Base-by-base conservation (phyloP, 148 eudicot species). In the Euryodendron excelsum region DNA sequence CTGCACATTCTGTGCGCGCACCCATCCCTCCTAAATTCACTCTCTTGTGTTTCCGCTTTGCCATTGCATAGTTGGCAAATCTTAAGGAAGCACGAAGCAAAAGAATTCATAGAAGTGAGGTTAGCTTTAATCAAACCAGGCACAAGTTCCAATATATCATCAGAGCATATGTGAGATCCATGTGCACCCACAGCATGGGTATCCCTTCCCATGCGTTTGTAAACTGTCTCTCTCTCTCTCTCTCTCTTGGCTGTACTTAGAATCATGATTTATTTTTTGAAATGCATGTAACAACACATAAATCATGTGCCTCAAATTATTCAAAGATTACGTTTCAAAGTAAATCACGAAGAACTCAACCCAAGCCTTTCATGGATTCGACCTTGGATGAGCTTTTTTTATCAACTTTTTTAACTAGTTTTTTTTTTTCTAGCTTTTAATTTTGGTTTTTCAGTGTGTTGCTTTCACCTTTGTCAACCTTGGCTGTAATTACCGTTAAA, bases 51-150 rank as follows among this genome's bases (percentile, higher is more conserved):
- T 68, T 56, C 80, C 66, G 4, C 55, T 37, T 77, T 68, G 67
- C 28, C 7, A 67, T 8, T 76, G 25, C 77, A 63, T 23, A 44
- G 28, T 27, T 81, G 59, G 73, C 84, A 55, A 72, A 81, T 81
- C 80, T 81, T 77, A n/a, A 81, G 82, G 80, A 52, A 76, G 79
- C 75, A 34, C 76, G 69, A 36, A 81, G 45, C 77, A 20, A 79
- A 76, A n/a, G 69, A 47, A 30, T 41, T 71, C 47, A 77, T 77
- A 6, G 77, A 73, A 77, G 27, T 63, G 68, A 23, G 62, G 75
- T 23, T 53, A 75, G 74, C 79, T 80, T 80, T 68, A 34, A 76
- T 36, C 28, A 27, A 64, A 70, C 66, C 70, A 36, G 72, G 50
- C 34, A 36, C 62, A 58, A 78, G 41, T 48, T 58, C 69, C 79